These are phyloP conservation scores for Starmerella davenportii DNA, from an alignment of 805 yeast species.

Conservation along the genomic window DNA sequence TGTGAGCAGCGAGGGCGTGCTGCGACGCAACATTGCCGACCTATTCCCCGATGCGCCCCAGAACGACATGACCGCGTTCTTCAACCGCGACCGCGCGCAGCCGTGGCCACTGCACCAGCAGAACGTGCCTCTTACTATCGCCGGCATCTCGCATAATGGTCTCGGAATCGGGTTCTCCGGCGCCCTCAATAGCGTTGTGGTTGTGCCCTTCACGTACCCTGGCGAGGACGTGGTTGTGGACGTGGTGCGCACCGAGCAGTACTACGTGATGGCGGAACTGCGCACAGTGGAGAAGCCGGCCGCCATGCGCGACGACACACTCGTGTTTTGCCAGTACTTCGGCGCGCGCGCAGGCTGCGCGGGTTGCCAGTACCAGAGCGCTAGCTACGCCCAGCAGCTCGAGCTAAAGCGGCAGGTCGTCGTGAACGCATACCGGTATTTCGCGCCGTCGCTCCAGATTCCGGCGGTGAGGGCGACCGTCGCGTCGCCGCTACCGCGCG, in stretches of 20 bases:
- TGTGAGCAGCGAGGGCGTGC: conserved; percentile 65
- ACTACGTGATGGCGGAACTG: conserved; percentile 58
- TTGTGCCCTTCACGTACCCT: conserved; percentile 75
- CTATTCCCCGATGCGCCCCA: conserved; percentile 26
- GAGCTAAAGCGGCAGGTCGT: conserved; percentile 56
- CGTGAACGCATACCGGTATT: conserved; percentile 59
- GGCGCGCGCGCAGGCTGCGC: conserved; percentile 91
- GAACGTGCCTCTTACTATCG: conserved; percentile 40
- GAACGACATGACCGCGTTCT: conserved; percentile 48
- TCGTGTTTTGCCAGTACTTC: conserved; percentile 65
- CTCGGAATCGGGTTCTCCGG: conserved; percentile 63
- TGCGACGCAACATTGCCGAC: conserved; percentile 49
- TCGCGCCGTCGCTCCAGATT: conserved; percentile 33
- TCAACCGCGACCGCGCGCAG: conserved; percentile 32
- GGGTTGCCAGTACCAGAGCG: conserved; percentile 83
- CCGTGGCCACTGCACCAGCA: conserved; percentile 34
- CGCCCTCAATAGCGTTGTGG: conserved; percentile 40
- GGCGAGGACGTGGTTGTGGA: conserved; percentile 60
- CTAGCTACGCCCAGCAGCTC: conserved; percentile 57
- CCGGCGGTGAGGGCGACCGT: conserved; percentile 51
- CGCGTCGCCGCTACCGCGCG: conserved; percentile 56
- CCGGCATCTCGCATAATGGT: conserved; percentile 55
- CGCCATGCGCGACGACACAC: conserved; percentile 34
- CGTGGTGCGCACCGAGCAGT: conserved; percentile 62
- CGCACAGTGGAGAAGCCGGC: conserved; percentile 33